Percentiles rank a stretch among this genome's conserved stretches.
Evolutionary conservation across 2,329 filamentous ascomycete genomes (phyloP).

Genomic region (Alternaria sp.): DNA sequence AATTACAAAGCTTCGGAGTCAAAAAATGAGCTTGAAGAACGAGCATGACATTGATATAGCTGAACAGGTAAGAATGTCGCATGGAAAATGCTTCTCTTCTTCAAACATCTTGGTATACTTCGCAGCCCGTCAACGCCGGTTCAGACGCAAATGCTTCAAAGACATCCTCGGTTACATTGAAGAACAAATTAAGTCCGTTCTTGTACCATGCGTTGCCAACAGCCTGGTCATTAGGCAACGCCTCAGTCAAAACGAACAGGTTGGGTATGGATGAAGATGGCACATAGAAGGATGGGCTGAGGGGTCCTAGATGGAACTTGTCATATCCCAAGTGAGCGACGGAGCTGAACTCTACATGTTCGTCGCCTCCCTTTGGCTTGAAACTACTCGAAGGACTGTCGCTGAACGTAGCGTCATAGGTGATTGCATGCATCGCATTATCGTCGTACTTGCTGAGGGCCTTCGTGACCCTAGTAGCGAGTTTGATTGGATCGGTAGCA

Average conservation of each 20-base stretch:
- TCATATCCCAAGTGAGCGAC: background rate
- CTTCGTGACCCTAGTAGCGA: background rate
- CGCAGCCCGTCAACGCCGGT: no score
- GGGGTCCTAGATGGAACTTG: background rate
- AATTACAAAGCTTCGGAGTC: no score
- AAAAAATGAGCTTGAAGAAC: no score
- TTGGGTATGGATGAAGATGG: background rate
- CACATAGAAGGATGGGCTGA: background rate
- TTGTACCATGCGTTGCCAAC: background rate
- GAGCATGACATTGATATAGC: no score
- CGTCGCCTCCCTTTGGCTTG: background rate
- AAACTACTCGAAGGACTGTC: background rate
- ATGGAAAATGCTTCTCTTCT: no score
- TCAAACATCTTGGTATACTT: no score
- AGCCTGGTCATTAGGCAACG: background rate
- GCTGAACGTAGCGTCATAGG: background rate
- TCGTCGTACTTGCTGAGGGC: background rate
- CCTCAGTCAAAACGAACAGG: background rate
- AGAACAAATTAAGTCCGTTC: background rate
- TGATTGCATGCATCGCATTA: background rate
- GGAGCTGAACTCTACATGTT: background rate
- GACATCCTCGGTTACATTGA: background rate
- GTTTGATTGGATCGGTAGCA: background rate
- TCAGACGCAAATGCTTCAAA: background rate
- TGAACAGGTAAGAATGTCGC: no score